Evolutionary conservation across 2,329 filamentous ascomycete species (phyloP).

Genomic region (Gyromitra esculenta): DNA sequence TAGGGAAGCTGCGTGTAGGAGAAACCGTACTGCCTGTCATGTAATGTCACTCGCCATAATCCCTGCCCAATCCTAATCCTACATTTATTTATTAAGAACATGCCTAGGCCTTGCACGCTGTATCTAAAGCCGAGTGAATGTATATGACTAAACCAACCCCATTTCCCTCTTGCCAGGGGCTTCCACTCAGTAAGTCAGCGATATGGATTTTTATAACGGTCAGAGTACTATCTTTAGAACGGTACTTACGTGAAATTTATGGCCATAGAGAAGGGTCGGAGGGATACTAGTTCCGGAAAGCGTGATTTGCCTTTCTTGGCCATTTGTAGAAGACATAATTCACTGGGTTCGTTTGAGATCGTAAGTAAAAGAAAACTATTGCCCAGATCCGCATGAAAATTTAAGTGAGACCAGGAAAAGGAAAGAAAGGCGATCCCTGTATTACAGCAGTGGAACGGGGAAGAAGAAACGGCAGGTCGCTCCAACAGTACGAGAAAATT

Average conservation of each 20-base stretch:
- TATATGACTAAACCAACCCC: not conserved
- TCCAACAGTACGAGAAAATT: conserved; percentile 7
- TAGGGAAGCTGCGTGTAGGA: too few species aligned
- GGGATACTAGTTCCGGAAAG: not conserved
- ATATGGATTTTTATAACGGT: too few species aligned
- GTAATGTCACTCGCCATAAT: too few species aligned
- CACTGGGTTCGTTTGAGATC: not conserved
- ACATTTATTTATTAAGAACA: too few species aligned
- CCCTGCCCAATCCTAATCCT: too few species aligned
- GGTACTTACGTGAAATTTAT: not conserved
- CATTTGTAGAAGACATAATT: not conserved
- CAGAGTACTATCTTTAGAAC: too few species aligned
- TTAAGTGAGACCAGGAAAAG: not conserved
- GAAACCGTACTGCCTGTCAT: too few species aligned
- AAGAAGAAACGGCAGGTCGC: conserved; percentile 10
- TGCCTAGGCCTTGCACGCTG: too few species aligned
- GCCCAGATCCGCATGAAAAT: not conserved
- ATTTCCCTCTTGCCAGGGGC: not conserved
- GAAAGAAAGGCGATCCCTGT: not conserved
- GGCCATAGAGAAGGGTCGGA: not conserved
- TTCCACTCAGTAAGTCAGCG: too few species aligned
- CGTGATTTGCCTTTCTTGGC: not conserved
- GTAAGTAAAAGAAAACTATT: not conserved
- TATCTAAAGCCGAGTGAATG: not conserved
- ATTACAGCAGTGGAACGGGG: not conserved